Conservation (phyloP, 805 yeast genomes). For the Cyberlindnera japonica region DNA sequence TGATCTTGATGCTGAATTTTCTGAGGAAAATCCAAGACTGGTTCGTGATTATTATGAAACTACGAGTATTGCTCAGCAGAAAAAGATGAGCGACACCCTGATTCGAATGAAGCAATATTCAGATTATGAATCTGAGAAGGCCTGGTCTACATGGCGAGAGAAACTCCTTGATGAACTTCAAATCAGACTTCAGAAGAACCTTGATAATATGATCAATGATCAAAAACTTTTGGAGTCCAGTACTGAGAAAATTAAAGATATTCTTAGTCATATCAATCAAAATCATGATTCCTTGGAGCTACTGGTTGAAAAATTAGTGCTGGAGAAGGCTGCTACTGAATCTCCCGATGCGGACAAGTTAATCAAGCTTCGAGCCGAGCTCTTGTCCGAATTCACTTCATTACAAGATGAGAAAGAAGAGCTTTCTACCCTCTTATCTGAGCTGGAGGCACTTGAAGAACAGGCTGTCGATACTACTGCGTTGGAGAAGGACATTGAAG, state of each 20-base stretch:
- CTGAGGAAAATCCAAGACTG: slow-evolving; percentile 26
- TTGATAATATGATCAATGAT: slow-evolving; percentile 14
- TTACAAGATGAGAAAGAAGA: slow-evolving; percentile 8
- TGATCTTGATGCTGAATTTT: slow-evolving; percentile 23
- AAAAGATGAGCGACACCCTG: slow-evolving; percentile 25
- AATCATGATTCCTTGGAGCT: neutral
- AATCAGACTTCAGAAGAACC: slow-evolving; percentile 17
- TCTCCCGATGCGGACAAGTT: slow-evolving; percentile 19
- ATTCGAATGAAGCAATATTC: slow-evolving; percentile 26
- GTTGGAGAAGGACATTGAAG: slow-evolving; percentile 18
- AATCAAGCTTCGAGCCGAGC: slow-evolving; percentile 9
- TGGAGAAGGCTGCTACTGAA: slow-evolving; percentile 10
- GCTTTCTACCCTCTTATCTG: slow-evolving; percentile 3
- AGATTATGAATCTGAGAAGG: slow-evolving; percentile 25
- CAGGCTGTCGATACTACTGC: slow-evolving; percentile 17
- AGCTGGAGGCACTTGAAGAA: slow-evolving; percentile 9
- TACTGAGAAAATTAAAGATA: slow-evolving; percentile 4
- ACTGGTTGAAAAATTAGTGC: slow-evolving; percentile 2
- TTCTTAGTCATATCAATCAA: slow-evolving; percentile 4
- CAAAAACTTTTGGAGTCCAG: neutral
- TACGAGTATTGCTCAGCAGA: slow-evolving; percentile 18
- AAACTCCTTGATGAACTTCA: slow-evolving; percentile 24
- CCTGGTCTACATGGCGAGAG: slow-evolving; percentile 27
- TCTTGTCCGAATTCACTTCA: slow-evolving; percentile 9
- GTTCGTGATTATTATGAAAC: slow-evolving; percentile 27